Percentiles rank a stretch among this genome's conserved stretches.
Evolutionary conservation across 1,284 basidiomycete genomes (phyloP).

Genomic region (Ceratobasidium theobromae): DNA sequence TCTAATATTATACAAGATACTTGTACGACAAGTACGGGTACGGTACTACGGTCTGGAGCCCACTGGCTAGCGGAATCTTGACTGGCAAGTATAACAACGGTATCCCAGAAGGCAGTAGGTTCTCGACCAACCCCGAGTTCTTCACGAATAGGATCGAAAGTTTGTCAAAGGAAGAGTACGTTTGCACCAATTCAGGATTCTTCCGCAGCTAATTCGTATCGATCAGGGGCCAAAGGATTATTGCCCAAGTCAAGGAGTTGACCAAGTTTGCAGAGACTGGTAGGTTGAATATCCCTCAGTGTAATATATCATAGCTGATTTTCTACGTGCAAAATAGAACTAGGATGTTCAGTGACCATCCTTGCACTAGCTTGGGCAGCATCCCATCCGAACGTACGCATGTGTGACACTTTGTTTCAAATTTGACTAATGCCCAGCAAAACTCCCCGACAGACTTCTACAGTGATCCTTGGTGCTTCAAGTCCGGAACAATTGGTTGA

Average conservation of each 20-base stretch:
- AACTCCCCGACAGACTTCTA: conserved; percentile 56
- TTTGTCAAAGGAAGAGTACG: conserved; percentile 40
- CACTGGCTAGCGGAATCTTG: conserved; percentile 69
- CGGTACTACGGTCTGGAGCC: conserved; percentile 73
- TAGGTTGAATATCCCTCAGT: conserved; percentile 14
- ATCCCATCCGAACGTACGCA: conserved; percentile 59
- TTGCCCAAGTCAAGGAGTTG: conserved; percentile 53
- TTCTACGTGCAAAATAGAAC: conserved; percentile 44
- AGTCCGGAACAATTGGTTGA: conserved; percentile 63
- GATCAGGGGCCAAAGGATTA: conserved; percentile 49
- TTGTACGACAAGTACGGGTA: conserved; percentile 63
- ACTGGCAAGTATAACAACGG: conserved; percentile 66
- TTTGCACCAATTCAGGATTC: not conserved
- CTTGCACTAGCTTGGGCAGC: conserved; percentile 80
- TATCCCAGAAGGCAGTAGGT: conserved; percentile 61
- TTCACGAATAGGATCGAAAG: conserved; percentile 48
- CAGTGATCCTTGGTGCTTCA: conserved; percentile 65
- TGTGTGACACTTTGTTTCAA: not conserved
- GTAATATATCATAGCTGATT: not conserved
- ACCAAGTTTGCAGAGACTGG: conserved; percentile 48
- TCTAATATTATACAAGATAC: too few relatives aligned
- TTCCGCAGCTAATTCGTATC: not conserved
- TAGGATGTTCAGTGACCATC: conserved; percentile 58
- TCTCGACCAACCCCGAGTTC: conserved; percentile 56
- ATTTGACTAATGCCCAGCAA: conserved; percentile 44